phyloP scores from a whole-genome alignment of 179 eudicot species.

The Heliamphora pulchella region DNA sequence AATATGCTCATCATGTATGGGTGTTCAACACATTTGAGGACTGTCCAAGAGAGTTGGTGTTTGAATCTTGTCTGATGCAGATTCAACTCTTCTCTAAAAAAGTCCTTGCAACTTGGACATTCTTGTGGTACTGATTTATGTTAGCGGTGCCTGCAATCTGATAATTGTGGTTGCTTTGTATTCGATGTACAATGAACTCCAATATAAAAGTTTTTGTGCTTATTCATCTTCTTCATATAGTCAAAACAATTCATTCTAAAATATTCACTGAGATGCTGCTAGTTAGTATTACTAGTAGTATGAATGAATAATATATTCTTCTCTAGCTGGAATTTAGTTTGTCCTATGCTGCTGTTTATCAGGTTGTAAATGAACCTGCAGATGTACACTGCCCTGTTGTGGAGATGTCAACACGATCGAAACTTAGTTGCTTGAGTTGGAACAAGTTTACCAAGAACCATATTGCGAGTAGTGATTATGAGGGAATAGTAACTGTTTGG shows the following conservation, averaged over 20 bases:
- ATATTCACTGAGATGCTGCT: not conserved
- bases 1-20: not conserved
- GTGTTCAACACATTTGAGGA: not conserved
- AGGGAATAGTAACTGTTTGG: conserved; percentile 74
- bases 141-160: not conserved
- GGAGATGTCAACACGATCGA: conserved; percentile 64
- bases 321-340: conserved; percentile 10
- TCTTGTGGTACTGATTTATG: not conserved
- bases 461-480: conserved; percentile 72
- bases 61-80: not conserved
- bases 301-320: not conserved
- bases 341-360: conserved; percentile 16
- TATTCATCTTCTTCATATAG: not conserved
- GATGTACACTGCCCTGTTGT: conserved; percentile 62
- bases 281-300: not conserved
- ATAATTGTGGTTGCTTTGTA: not conserved
- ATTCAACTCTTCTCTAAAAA: not conserved
- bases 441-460: conserved; percentile 62
- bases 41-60: not conserved
- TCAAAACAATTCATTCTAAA: not conserved
- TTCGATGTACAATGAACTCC: no score
- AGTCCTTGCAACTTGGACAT: not conserved
- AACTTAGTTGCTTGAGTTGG: conserved; percentile 75
- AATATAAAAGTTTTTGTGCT: not conserved
- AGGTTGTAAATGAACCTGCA: conserved; percentile 70